Evolutionary conservation across 2,329 filamentous ascomycete genomes (phyloP), one percentile per base, ranked within the genome.

Genomic region (Pseudopyrenochaeta lycopersici): DNA sequence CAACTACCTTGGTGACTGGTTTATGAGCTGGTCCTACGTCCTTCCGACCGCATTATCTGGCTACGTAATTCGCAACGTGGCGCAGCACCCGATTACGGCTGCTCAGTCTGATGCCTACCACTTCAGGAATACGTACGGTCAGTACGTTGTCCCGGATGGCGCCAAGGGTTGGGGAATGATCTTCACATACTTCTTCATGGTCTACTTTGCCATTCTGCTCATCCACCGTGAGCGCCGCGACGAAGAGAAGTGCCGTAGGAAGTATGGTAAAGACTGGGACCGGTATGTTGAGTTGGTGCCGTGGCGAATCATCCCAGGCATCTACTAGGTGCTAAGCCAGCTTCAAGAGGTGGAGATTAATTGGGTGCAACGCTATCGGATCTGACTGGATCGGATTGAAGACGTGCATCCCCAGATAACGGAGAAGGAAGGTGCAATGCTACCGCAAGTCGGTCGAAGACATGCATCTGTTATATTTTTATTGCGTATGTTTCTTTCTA

Each of bases 1-100:
- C 82, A 98, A 97, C 80, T 97, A 98, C 77, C 78, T 96, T 1
- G 94, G 93, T 46, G 94, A 98, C 79, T 97, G 93, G 93, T 83
- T 95, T 62, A 93, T 96, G 86, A 86, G 89, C 7, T 97, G 92
- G 91, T 87, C 92, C 0, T 97, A 95, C 77, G 91, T 88, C 62
- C 82, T 97, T 38, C 93, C 94, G 1, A 97, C 93, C 0, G 90
- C 91, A 1, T 75, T 96, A 54, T 90, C 92, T 0, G 93, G 93
- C 11, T 97, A 94, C 74, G 80, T 88, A 35, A 87, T 96, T 45
- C 77, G 83, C 39, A 80, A 82, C 44, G 76, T 72, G 10, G 76
- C 80, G 4, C 39, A 62, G 10, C 66, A 73, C 32, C 71, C 73
- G 4, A 44, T 74, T 14, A 62, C 66, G 14, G 71, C 70, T 29